Evolutionary conservation across 2,329 filamentous ascomycete genomes (phyloP), one percentile per base, ranked within the genome.

Genomic region (Aspergillus nomiae): DNA sequence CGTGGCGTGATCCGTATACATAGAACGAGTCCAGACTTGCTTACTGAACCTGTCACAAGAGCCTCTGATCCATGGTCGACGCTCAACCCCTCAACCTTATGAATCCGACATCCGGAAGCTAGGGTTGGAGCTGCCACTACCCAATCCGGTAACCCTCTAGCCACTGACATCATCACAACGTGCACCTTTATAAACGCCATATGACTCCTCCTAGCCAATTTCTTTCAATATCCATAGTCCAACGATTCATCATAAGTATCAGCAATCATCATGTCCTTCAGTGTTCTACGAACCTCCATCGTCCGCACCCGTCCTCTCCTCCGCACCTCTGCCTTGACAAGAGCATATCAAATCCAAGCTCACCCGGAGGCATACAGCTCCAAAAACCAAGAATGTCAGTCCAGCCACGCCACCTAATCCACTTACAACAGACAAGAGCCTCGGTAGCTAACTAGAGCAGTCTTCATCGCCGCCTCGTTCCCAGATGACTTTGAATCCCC

Each of bases 401-500:
- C 1, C 19, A n/a, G 8, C 8, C 38, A n/a, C 36, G 6, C 19
- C 16, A 6, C 36, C 16, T 2, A 38, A 2, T 9, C 11, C 0
- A 14, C 36, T 6, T 19, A 38, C 0, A 1, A 14, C 36, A 12
- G 41, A 45, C 1, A 45, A 1, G 3, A n/a, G 11, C 12, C 28
- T 14, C 7, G 32, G 8, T 9, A 34, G 14, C 34, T 38, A 55
- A 34, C 30, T 6, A 16, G 21, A 4, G 5, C n/a, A 66, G 65
- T 65, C 11, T 66, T 59, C 51, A 62, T 66, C 16, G 32, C 63
- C 9, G 26, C 65, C 4, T 53, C 63, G 4, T 66, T 56, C 30
- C 65, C 65, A 2, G 65, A 66, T 26, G 59, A 63, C 34, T 57
- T 59, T 19, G 64, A 66, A 11, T 24, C 55, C 2, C 65, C 63